Evolutionary conservation across 2,329 filamentous ascomycete genomes (phyloP).

Genomic region (Graphilbum ipis-grandicollis): DNA sequence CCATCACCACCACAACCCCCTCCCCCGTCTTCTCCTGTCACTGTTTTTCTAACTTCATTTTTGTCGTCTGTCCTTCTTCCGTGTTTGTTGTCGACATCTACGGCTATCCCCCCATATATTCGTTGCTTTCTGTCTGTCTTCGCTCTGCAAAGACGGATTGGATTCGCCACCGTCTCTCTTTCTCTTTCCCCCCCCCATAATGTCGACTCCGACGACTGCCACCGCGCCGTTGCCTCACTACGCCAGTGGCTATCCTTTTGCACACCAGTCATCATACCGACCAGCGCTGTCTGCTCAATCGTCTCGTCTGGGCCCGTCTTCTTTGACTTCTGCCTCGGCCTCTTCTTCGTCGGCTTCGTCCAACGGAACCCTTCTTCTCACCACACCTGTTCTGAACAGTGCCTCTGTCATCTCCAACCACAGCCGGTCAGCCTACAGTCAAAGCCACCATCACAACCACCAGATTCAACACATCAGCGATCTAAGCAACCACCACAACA

Average conservation of each 20-base stretch:
- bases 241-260: slow-evolving; percentile 46
- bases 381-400: slow-evolving; percentile 4
- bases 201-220: slow-evolving; percentile 71
- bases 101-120: not conserved
- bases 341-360: slow-evolving; percentile 13
- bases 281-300: slow-evolving; percentile 19
- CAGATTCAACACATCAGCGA: no score
- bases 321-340: slow-evolving; percentile 13
- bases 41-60: slow-evolving; percentile 2
- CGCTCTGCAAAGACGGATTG: not conserved
- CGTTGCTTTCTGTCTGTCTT: not conserved
- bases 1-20: not conserved
- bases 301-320: slow-evolving; percentile 16
- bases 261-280: slow-evolving; percentile 24
- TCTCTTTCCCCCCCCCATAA: slow-evolving; percentile 17
- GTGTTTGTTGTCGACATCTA: no score
- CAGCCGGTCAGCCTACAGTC: not conserved
- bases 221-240: slow-evolving; percentile 56
- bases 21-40: not conserved
- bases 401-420: not conserved
- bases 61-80: slow-evolving; percentile 1
- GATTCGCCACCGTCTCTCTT: not conserved
- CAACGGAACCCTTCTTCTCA: not conserved
- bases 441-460: no score
- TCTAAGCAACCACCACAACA: no score